A percentile compares a stretch with the other conserved stretches of the same genome.
phyloP scores from a whole-genome alignment of 2,329 filamentous ascomycete species.

The Apiospora rasikravindrae region DNA sequence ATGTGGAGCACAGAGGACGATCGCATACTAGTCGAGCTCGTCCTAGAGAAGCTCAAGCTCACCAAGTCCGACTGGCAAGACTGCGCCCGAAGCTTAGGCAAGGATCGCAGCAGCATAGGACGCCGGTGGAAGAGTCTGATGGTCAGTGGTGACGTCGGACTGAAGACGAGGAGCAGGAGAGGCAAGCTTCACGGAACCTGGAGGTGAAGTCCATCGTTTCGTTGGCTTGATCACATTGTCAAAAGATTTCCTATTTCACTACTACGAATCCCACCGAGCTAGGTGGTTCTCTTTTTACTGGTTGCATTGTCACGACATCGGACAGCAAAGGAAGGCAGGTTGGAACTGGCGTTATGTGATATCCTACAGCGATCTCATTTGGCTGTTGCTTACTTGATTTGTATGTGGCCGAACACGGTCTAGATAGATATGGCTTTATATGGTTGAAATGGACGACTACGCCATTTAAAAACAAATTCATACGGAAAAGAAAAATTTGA shows the following conservation, averaged over 20 bases:
- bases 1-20: conserved; percentile 69
- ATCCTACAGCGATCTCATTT: conserved; percentile 9
- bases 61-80: conserved; percentile 71
- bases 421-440: conserved; percentile 12
- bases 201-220: conserved; percentile 46
- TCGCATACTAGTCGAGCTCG: conserved; percentile 68
- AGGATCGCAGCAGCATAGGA: conserved; percentile 61
- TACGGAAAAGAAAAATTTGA: not conserved
- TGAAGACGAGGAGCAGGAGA: conserved; percentile 57
- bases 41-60: conserved; percentile 69
- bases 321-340: not conserved
- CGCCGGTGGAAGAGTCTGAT: conserved; percentile 69
- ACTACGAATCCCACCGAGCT: not conserved
- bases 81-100: conserved; percentile 67
- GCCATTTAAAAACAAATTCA: not conserved
- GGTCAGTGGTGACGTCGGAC: conserved; percentile 61
- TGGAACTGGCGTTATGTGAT: conserved; percentile 1
- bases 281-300: not conserved
- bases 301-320: conserved; percentile 13
- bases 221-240: conserved; percentile 15
- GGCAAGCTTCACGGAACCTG: conserved; percentile 60
- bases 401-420: not conserved
- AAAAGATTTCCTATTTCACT: conserved; percentile 24
- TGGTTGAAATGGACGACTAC: not conserved
- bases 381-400: conserved; percentile 8